Base-by-base conservation (phyloP, 1,284 basidiomycete species). In the Fomitopsis betulina region DNA sequence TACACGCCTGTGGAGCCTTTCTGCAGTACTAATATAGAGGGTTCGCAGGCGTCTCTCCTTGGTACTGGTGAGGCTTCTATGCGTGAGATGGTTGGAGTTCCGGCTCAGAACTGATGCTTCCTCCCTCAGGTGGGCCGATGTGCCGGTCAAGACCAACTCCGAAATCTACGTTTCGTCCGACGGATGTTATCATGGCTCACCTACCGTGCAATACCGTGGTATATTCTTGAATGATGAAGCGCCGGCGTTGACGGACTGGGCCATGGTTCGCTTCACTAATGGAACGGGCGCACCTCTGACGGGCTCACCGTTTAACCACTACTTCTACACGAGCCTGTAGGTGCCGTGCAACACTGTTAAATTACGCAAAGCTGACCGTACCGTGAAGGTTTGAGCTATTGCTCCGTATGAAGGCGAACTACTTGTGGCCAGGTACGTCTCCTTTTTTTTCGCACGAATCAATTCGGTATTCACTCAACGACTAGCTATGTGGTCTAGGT, bases 201-300 rank as follows among this genome's bases (percentile, higher is more conserved):
- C 88, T 0, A 84, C 83, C 2, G 85, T 91, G 58, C 85, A 89
- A 67, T 89, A 87, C 63, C 81, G 87, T 39, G 87, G 81, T 35
- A 82, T 86, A 55, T 87, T 86, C 70, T 65, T 87, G 53, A 79
- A 73, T 59, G 72, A 74, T 56, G 73, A 73, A 53, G 72, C 73
- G 58, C 73, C 74, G 13, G 71, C 72, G 27, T 60, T 73, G 43
- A 68, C 71, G 56, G 80, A 79, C 63, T 85, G 83, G 83, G 83
- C 82, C 64, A 76, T 79, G 66, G 82, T 83, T 60, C 85, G 85
- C 65, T 90, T 86, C 70, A 83, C 82, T 2, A 87, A 86, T 60
- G 85, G 84, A 3, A 83, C 83, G 2, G 81, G 84, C 2, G 74
- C 79, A 9, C 55, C 75, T 3, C 63, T 77, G 33, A 73, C 78